Percentiles rank a stretch among this genome's conserved stretches.
phyloP scores from a whole-genome alignment of 352 stramenopile genomes.

The Phytophthora vignae region DNA sequence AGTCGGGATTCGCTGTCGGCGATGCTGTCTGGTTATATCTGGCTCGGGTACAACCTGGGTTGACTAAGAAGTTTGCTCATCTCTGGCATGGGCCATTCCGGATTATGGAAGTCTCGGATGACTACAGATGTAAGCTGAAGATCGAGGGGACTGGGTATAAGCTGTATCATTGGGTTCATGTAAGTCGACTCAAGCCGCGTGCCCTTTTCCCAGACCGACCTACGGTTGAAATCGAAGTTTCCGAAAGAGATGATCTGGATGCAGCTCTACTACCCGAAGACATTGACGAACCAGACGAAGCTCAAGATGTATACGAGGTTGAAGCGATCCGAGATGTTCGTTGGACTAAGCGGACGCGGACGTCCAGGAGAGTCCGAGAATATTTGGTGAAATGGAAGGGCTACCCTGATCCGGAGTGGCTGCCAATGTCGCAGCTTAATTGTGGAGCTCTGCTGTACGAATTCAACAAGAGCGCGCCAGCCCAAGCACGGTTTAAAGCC shows the following conservation, averaged over 20 bases:
- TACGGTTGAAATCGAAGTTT: neutral
- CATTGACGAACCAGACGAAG: neutral
- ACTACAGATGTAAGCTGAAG: constrained; percentile 1
- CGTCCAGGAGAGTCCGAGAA: neutral
- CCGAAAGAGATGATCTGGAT: neutral
- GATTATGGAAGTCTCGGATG: neutral
- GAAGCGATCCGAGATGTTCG: neutral
- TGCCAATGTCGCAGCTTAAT: neutral
- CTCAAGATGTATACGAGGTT: neutral
- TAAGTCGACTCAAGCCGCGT: neutral
- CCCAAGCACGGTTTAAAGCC: neutral
- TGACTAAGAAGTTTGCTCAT: neutral
- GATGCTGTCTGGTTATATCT: neutral
- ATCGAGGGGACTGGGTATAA: neutral
- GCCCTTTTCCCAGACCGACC: neutral
- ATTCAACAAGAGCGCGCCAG: neutral
- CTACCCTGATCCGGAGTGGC: neutral
- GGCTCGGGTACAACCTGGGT: neutral
- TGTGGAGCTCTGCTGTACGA: neutral
- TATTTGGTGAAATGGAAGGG: constrained; percentile 3
- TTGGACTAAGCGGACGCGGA: neutral
- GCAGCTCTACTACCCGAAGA: neutral
- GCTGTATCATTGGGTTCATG: neutral
- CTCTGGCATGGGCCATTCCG: neutral
- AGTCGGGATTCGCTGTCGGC: neutral